A percentile compares a stretch with the other conserved stretches of the same genome.
Conservation (phyloP, 169 alveolate species). For the Theileria annulata region DNA sequence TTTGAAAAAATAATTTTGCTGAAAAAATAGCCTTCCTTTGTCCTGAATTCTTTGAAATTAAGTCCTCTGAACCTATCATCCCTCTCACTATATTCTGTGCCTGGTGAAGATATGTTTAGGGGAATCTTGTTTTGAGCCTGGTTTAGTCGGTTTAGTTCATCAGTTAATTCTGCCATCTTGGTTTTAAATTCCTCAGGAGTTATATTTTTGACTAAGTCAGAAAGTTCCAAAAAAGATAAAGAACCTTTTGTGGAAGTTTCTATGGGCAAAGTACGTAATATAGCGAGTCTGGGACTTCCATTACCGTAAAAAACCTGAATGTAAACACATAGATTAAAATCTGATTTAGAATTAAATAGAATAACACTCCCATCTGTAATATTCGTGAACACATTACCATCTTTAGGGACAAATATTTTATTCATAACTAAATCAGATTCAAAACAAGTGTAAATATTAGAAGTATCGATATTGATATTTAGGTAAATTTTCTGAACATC, state of each 20-base stretch:
- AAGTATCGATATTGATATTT: neutral
- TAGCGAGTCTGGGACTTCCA: neutral
- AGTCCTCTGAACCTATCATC: constrained; percentile 10
- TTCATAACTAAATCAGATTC: constrained; percentile 1
- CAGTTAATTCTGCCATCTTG: neutral
- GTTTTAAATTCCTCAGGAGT: neutral
- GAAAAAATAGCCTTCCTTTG: constrained; percentile 9
- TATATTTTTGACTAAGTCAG: neutral
- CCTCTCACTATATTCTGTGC: neutral
- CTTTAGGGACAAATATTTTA: constrained; percentile 17
- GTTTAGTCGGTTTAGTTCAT: neutral
- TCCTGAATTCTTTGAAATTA: constrained; percentile 4
- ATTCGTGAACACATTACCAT: neutral
- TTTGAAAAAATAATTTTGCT: constrained; percentile 5
- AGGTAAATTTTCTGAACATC: constrained; percentile 2
- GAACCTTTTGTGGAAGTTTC: neutral
- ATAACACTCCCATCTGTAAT: constrained; percentile 3
- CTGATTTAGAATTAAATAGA: constrained; percentile 4
- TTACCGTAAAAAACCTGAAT: constrained; percentile 6
- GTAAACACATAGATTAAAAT: neutral
- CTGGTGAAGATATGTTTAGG: neutral
- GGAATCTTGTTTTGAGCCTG: constrained; percentile 4
- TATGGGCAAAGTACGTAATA: neutral
- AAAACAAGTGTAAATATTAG: constrained; percentile 2
- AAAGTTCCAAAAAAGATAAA: neutral